A percentile compares a stretch with the other conserved stretches of the same genome.
These are phyloP conservation scores for Dictyostelium intermedium DNA, from an alignment of 78 protist genomes.

Conservation along the genomic window DNA sequence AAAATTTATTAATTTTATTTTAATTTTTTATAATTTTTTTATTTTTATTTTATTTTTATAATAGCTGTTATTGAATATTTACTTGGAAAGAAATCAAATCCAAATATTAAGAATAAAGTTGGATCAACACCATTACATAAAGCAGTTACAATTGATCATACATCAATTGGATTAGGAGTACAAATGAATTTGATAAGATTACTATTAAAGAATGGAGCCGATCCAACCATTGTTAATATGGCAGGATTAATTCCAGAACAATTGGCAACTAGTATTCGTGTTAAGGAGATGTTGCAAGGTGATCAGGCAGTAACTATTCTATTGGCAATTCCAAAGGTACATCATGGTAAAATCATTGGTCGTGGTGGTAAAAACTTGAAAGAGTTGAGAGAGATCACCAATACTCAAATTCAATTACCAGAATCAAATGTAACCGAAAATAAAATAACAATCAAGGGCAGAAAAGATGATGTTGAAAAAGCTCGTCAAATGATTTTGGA, in stretches of 20 bases:
- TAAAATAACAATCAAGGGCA: constrained; percentile 35
- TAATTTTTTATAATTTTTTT: background rate
- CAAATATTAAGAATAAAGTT: constrained; percentile 34
- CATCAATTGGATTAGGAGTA: background rate
- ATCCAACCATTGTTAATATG: constrained; percentile 46
- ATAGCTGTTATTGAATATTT: constrained; percentile 43
- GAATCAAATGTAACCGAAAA: background rate
- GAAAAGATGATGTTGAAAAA: constrained; percentile 47
- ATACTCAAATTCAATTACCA: constrained; percentile 39
- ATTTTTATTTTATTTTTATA: background rate
- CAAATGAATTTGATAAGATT: constrained; percentile 15
- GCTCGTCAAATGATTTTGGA: constrained; percentile 48
- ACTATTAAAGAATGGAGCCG: constrained; percentile 60
- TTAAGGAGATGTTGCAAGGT: constrained; percentile 62
- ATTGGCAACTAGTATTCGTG: background rate
- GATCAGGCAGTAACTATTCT: constrained; percentile 29
- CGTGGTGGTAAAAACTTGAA: constrained; percentile 34
- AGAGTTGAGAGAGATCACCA: constrained; percentile 49
- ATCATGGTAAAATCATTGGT: constrained; percentile 57
- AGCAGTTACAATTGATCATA: constrained; percentile 21
- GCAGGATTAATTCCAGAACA: constrained; percentile 67
- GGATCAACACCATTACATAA: constrained; percentile 69
- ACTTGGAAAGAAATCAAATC: constrained; percentile 47
- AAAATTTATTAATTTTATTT: background rate
- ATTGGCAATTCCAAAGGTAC: background rate